Base-by-base conservation (phyloP, 2,329 filamentous ascomycete genomes). In the Epichloe brachyelytri region DNA sequence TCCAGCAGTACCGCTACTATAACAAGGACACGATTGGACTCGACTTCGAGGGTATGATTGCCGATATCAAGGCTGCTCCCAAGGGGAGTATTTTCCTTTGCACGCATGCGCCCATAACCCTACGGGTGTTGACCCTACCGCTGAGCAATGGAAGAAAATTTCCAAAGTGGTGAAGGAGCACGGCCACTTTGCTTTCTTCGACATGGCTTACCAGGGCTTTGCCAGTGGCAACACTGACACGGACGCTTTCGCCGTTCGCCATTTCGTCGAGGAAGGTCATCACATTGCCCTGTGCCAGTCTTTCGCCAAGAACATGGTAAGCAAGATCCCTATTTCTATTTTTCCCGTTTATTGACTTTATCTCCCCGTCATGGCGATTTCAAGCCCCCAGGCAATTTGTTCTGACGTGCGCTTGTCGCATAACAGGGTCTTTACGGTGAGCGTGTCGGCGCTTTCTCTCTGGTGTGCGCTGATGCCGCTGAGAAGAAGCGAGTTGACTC, bases 191-290 rank as follows among this genome's bases (percentile, higher is more conserved):
- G 83, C 88, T 62, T 96, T 98, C 81, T 98, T 97, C 75, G 91
- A 97, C 71, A 96, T 96, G 90, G 91, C 91, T 57, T 98, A 98
- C 79, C 91, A 98, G 75, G 91, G 91, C 62, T 97, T 98, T 65
- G 91, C 91, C 61, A 93, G 85, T 57, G 91, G 91, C 60, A 81
- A 95, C 72, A 93, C 87, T 57, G 81, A 94, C 76, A 83, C 83
- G 71, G 91, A 98, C 68, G 93, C 93, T 57, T 97, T 91, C 67
- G 88, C 93, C 55, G 79, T 97, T 59, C 83, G 93, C 60, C 78
- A 96, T 78, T 98, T 98, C 69, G 82, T 96, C 68, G 79, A 88
- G 73, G 76, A 96, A 74, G 91, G 91, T 62, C 89, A 95, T 76
- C 81, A 88, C 66, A 82, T 93, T 66, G 83, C 82, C 65, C 82